Evolutionary conservation across 495 filamentous ascomycete species (phyloP).

Genomic region (Lasiosphaeris hirsuta): DNA sequence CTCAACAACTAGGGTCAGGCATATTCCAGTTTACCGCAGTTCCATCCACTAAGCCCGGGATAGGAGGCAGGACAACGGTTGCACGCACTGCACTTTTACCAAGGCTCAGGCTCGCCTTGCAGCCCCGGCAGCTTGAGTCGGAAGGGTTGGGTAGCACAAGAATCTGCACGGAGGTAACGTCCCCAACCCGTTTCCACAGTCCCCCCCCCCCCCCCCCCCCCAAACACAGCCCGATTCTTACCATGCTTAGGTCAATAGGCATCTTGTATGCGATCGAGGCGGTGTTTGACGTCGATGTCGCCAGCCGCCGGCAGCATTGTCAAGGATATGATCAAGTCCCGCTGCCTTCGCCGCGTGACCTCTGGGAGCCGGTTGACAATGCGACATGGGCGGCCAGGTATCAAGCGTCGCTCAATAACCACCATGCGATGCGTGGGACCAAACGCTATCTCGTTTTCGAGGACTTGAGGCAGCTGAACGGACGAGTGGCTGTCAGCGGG

Average conservation of each 20-base stretch:
- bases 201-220: too few relatives aligned
- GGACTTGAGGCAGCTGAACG: too few relatives aligned
- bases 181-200: neutral
- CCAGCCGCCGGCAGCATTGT: neutral
- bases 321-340: neutral
- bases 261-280: constrained; percentile 1
- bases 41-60: neutral
- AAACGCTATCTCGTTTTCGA: too few relatives aligned
- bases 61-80: neutral
- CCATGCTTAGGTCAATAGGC: neutral
- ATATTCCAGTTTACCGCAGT: neutral
- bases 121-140: neutral
- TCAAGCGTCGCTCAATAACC: neutral
- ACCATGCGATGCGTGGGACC: too few relatives aligned
- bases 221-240: too few relatives aligned
- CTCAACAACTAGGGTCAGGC: neutral
- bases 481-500: too few relatives aligned
- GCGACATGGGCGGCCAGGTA: neutral
- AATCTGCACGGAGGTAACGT: neutral
- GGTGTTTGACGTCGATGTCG: constrained; percentile 7
- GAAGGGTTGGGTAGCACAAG: neutral
- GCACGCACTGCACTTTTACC: neutral
- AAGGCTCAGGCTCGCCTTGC: neutral
- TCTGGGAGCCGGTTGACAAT: constrained; percentile 6
- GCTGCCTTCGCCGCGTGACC: neutral